Evolutionary conservation across 371 early-diverging fungal genomes (phyloP).

Genomic region (Gilbertella persicaria): DNA sequence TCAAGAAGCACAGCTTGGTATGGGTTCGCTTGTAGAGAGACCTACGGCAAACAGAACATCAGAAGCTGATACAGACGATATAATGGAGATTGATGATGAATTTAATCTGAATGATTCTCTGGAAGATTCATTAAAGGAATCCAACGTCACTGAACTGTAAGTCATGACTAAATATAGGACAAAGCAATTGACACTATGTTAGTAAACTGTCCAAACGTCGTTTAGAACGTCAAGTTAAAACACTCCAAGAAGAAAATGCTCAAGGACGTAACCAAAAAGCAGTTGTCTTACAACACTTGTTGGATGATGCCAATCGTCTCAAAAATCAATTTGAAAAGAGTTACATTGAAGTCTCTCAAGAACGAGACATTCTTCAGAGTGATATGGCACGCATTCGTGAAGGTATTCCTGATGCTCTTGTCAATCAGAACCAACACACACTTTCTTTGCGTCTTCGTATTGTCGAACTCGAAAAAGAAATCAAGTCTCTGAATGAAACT

Average conservation of each 20-base stretch:
- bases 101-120: constrained; percentile 34
- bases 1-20: constrained; percentile 79
- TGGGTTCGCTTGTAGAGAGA: constrained; percentile 8
- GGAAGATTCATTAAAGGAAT: constrained; percentile 54
- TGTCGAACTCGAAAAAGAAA: constrained; percentile 49
- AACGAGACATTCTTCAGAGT: constrained; percentile 70
- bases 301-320: constrained; percentile 73
- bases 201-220: constrained; percentile 68
- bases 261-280: constrained; percentile 56
- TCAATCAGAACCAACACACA: constrained; percentile 35
- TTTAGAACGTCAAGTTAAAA: constrained; percentile 76
- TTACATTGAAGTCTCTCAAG: constrained; percentile 69
- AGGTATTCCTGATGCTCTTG: constrained; percentile 45
- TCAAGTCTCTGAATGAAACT: constrained; percentile 37
- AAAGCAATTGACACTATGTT: background rate
- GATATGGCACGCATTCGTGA: constrained; percentile 70
- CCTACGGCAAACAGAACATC: constrained; percentile 4
- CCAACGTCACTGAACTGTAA: constrained; percentile 55
- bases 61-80: constrained; percentile 23
- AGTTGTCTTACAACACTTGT: constrained; percentile 64
- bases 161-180: constrained; percentile 1
- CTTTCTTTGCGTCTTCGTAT: constrained; percentile 44
- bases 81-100: constrained; percentile 42
- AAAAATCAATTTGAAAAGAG: constrained; percentile 75
- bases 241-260: constrained; percentile 58